Conservation (phyloP, 2,329 filamentous ascomycete species). For the Scedosporium apiospermum region DNA sequence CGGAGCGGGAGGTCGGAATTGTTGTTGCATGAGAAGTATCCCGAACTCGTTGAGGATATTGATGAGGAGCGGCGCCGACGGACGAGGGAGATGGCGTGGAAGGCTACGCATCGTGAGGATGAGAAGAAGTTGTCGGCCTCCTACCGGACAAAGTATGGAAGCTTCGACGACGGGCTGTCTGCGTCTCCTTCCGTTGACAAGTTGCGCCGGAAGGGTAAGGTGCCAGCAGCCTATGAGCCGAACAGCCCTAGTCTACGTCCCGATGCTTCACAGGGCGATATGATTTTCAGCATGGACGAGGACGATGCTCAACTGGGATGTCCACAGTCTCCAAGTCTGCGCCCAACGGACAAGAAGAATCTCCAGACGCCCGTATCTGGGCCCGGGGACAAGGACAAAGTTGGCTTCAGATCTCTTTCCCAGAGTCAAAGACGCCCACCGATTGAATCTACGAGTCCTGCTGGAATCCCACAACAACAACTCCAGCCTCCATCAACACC, state of each 20-base stretch:
- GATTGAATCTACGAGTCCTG: not conserved
- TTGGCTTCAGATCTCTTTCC: not conserved
- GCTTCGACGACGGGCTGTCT: slow-evolving; percentile 51
- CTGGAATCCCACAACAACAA: too few relatives aligned
- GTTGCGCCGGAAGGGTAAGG: slow-evolving; percentile 35
- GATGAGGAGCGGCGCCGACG: slow-evolving; percentile 60
- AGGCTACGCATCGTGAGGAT: slow-evolving; percentile 50
- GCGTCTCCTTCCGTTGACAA: slow-evolving; percentile 33
- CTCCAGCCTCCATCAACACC: not conserved
- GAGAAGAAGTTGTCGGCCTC: slow-evolving; percentile 54
- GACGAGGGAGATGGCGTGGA: slow-evolving; percentile 68
- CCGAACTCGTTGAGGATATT: slow-evolving; percentile 53
- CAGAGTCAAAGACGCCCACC: slow-evolving; percentile 2
- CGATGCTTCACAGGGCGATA: slow-evolving; percentile 59
- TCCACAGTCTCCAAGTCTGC: not conserved
- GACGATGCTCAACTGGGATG: slow-evolving; percentile 33
- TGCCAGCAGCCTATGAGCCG: slow-evolving; percentile 37
- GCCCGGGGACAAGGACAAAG: not conserved
- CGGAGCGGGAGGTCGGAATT: slow-evolving; percentile 65
- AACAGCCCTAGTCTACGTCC: slow-evolving; percentile 59
- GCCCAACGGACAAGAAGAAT: not conserved
- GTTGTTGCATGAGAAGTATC: slow-evolving; percentile 54
- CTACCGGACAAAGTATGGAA: slow-evolving; percentile 49
- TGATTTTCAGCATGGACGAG: slow-evolving; percentile 94
- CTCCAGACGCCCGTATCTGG: not conserved